Conservation (phyloP, 257 asterid species). For the Osmanthus fragrans region DNA sequence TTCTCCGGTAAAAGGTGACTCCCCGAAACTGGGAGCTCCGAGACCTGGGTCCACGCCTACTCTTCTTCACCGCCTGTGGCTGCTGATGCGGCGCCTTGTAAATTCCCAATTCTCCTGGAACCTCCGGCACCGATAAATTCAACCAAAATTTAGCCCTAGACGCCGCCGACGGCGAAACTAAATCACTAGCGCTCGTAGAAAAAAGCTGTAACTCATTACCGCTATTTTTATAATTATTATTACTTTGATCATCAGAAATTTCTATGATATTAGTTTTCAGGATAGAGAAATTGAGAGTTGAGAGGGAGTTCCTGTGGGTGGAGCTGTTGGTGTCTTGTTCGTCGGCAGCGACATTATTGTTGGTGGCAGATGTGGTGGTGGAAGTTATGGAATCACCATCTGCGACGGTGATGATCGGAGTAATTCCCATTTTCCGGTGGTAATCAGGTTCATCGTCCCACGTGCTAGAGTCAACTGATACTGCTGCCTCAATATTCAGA, state of each 20-base stretch:
- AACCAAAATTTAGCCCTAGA: constrained; percentile 53
- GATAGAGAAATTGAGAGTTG: constrained; percentile 75
- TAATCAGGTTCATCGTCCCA: constrained; percentile 39
- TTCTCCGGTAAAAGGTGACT: constrained; percentile 90
- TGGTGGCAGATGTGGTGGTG: constrained; percentile 53
- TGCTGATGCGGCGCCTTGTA: constrained; percentile 29
- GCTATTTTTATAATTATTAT: neutral
- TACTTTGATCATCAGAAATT: constrained; percentile 35
- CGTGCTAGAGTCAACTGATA: constrained; percentile 34
- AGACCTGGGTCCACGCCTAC: constrained; percentile 95
- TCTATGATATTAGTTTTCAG: constrained; percentile 37
- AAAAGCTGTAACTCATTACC: constrained; percentile 61
- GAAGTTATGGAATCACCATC: constrained; percentile 60
- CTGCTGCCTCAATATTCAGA: constrained; percentile 69
- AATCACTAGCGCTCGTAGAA: constrained; percentile 35
- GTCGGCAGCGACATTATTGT: constrained; percentile 29
- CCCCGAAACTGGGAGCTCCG: constrained; percentile 98
- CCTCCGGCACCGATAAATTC: constrained; percentile 62
- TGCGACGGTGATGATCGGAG: neutral
- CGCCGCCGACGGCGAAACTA: constrained; percentile 16
- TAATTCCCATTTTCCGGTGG: constrained; percentile 26
- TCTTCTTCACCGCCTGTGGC: constrained; percentile 65
- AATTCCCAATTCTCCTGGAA: constrained; percentile 35
- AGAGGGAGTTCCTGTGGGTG: constrained; percentile 25
- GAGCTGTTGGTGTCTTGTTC: constrained; percentile 63